These are phyloP conservation scores for Chaetoceros muelleri DNA, from an alignment of 108 stramenopile species.

Conservation along the genomic window DNA sequence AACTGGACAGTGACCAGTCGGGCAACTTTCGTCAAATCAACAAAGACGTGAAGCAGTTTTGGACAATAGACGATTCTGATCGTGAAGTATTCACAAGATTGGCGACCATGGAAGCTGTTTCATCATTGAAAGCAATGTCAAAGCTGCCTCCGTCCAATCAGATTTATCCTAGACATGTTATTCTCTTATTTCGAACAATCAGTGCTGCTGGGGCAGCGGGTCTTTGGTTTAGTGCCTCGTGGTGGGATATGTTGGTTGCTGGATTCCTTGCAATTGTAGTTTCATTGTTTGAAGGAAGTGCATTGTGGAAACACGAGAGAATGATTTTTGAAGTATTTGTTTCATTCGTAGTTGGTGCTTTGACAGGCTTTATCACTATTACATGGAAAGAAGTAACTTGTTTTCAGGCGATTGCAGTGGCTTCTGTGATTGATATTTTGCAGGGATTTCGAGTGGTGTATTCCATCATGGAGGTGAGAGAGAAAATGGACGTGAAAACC, in stretches of 20 bases:
- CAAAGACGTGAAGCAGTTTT: conserved; percentile 5
- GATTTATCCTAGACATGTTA: conserved; percentile 2
- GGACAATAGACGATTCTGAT: conserved; percentile 5
- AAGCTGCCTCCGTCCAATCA: neutral
- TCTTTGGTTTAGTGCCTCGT: conserved; percentile 17
- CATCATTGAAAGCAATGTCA: neutral
- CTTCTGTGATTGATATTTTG: conserved; percentile 14
- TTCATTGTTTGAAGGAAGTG: conserved; percentile 4
- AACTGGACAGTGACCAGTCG: neutral
- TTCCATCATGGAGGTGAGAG: conserved; percentile 12
- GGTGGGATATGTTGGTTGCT: conserved; percentile 16
- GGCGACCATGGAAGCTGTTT: conserved; percentile 12
- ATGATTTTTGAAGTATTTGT: conserved; percentile 19
- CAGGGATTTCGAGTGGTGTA: conserved; percentile 26
- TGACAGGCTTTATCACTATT: conserved; percentile 11
- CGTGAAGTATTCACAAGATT: conserved; percentile 13
- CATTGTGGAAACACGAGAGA: conserved; percentile 13
- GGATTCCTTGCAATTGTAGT: conserved; percentile 16
- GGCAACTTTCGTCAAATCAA: neutral
- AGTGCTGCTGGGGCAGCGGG: conserved; percentile 11
- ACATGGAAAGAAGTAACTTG: conserved; percentile 10
- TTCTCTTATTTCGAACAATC: conserved; percentile 3
- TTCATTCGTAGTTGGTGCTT: conserved; percentile 13
- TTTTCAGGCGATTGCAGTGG: conserved; percentile 22
- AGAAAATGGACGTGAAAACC: no score